Evolutionary conservation across 768 basidiomycete genomes (phyloP), one percentile per base, ranked within the genome.

Genomic region (Kwoniella sp.): DNA sequence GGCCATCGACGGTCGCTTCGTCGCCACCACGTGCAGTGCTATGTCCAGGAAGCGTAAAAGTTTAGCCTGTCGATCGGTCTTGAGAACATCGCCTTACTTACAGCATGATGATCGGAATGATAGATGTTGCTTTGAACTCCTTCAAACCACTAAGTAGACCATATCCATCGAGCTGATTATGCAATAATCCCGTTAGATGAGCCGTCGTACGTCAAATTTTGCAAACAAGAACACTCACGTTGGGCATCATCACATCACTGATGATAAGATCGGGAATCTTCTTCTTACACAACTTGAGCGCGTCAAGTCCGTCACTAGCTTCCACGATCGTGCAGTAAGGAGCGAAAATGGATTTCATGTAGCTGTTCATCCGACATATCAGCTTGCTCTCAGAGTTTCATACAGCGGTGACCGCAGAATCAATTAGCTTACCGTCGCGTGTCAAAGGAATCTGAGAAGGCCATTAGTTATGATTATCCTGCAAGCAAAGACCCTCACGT

Each of bases 191-290:
- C 15, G 15, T 56, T 28, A 55, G 28, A 26, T 41, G 28, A 45
- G 38, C 74, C 70, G 23, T 71, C 20, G 54, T 13, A 76, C n/a
- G n/a, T n/a, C n/a, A n/a, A n/a, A n/a, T 62, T 15, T 11, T 38
- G 5, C 55, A 38, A 11, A 23, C 15, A 45, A 45, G 41, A 45
- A 11, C 8, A 55, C 63, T 52, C 68, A 69, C 69, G 73, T 76
- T 72, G 20, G 81, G 81, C 80, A 82, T 81, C 81, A 82, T 79
- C 15, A 80, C 73, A 67, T 81, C 82, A 12, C 76, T 72, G 13
- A 83, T 67, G 57, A 82, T 77, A 15, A 83, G 61, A 55, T 79
- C 70, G 0, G 82, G 81, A 22, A 59, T 63, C 17, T 56, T 28
- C 52, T 66, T 58, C 26, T 55, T 30, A 53, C 72, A 72, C 22